Conservation (phyloP, 345 rosid genomes). For the Bruguiera sexangula region DNA sequence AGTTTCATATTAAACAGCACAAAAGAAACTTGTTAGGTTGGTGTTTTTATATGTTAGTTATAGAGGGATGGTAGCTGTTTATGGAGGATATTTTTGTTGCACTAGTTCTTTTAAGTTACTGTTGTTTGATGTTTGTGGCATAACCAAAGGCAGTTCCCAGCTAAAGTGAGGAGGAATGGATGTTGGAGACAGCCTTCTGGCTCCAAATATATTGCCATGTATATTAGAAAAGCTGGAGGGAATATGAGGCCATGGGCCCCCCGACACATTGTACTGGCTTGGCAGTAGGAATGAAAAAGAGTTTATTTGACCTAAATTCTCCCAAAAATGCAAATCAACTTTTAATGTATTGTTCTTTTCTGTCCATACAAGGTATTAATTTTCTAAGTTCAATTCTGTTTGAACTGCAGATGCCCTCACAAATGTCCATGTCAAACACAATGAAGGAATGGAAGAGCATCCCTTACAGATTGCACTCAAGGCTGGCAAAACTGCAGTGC, state of each 20-base stretch:
- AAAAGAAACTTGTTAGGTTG: not conserved
- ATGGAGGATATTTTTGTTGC: not conserved
- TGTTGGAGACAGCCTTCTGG: not conserved
- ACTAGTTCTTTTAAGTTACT: not conserved
- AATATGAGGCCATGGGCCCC: no score
- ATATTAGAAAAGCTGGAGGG: no score
- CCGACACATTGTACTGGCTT: not conserved
- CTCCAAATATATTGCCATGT: no score
- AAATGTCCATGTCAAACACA: slow-evolving; percentile 44
- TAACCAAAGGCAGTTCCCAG: not conserved
- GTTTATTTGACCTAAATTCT: slow-evolving; percentile 12
- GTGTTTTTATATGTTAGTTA: slow-evolving; percentile 10
- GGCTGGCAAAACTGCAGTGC: slow-evolving; percentile 65
- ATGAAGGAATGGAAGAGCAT: slow-evolving; percentile 57
- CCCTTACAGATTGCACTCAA: slow-evolving; percentile 62
- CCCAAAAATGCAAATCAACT: not conserved
- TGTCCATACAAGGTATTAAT: not conserved
- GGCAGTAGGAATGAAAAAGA: not conserved
- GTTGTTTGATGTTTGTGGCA: not conserved
- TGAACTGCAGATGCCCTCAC: slow-evolving; percentile 60
- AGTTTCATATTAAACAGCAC: not conserved
- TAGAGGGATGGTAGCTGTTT: slow-evolving; percentile 3
- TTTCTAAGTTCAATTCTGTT: slow-evolving; percentile 3
- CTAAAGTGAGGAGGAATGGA: no score
- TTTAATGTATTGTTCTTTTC: not conserved